phyloP scores from a whole-genome alignment of 1,139 yeast genomes.

The Taiozyma sp. region DNA sequence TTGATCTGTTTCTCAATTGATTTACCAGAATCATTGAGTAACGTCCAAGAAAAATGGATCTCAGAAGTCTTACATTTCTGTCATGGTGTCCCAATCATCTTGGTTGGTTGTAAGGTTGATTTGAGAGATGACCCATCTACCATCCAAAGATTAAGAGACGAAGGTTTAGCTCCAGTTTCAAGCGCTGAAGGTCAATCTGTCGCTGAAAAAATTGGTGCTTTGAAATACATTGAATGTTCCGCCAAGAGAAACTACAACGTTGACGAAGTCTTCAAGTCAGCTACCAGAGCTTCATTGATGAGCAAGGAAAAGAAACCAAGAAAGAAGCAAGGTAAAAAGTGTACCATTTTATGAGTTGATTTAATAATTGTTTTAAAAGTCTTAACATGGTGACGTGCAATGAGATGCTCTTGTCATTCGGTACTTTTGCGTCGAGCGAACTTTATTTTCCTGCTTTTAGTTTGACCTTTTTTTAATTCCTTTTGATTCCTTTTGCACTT shows the following conservation, averaged over 20 bases:
- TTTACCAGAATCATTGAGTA: constrained; percentile 88
- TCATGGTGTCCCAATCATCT: constrained; percentile 90
- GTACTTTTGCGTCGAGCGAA: background rate
- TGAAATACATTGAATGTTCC: constrained; percentile 86
- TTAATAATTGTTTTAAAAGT: background rate
- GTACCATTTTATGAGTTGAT: constrained; percentile 29
- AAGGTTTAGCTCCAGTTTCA: constrained; percentile 73
- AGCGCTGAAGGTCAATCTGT: constrained; percentile 78
- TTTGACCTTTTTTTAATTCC: background rate
- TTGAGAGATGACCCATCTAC: constrained; percentile 79
- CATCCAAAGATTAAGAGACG: constrained; percentile 68
- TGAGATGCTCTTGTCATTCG: background rate
- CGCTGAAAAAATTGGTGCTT: constrained; percentile 85
- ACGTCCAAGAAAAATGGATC: constrained; percentile 94
- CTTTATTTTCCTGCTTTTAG: background rate
- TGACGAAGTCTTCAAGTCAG: constrained; percentile 87
- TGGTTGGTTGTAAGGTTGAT: constrained; percentile 92
- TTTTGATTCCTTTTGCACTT: background rate
- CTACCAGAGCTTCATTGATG: constrained; percentile 60
- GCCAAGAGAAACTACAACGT: constrained; percentile 91
- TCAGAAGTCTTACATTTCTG: constrained; percentile 92
- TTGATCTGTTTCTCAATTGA: constrained; percentile 90
- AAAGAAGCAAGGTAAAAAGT: constrained; percentile 32
- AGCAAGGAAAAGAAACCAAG: constrained; percentile 30
- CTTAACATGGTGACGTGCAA: background rate